Evolutionary conservation across 257 asterid genomes (phyloP), one percentile per base, ranked within the genome.

Genomic region (Jaltomata sinuosa): DNA sequence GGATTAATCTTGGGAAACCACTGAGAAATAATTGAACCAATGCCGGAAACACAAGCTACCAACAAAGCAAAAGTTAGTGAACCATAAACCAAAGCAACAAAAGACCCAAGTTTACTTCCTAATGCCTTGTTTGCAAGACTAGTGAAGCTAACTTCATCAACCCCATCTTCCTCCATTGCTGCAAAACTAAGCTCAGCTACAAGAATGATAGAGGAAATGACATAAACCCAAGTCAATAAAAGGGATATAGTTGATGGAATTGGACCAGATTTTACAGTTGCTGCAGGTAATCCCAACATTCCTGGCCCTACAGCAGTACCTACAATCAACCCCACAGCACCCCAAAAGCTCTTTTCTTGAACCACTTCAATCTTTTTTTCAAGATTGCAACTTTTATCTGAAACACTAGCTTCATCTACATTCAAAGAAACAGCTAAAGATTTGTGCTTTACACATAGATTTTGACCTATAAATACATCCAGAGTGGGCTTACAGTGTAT

Each of bases 121-220:
- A 87, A n/a, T 36, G 89, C 84, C 81, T 87, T 87, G 49, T 40
- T 85, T 53, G 91, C 91, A 42, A 87, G 91, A 76, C 84, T 82
- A 45, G 89, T 87, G 53, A 87, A 89, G 80, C 89, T 89, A 59
- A 85, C 91, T 83, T 89, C 89, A 76, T 57, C 65, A 15, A 85
- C 87, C 16, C 84, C 87, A 65, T 89, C 89, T 78, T 89, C 89
- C 55, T 85, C 84, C 91, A 87, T 89, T 32, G 82, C 86, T 14
- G 91, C 91, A 85, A 89, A 87, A 82, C 88, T 87, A 47, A 89
- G 91, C 87, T 89, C 91, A 0, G 91, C 91, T 11, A 89, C 87
- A 81, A 87, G 87, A 69, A 89, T 81, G 31, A 89, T 87, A 18
- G 89, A 89, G 79, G 87, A 87, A 57, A 87, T 84, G 82, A 89